Conservation (phyloP, 1,284 basidiomycete species). For the Trametes polyzona region DNA sequence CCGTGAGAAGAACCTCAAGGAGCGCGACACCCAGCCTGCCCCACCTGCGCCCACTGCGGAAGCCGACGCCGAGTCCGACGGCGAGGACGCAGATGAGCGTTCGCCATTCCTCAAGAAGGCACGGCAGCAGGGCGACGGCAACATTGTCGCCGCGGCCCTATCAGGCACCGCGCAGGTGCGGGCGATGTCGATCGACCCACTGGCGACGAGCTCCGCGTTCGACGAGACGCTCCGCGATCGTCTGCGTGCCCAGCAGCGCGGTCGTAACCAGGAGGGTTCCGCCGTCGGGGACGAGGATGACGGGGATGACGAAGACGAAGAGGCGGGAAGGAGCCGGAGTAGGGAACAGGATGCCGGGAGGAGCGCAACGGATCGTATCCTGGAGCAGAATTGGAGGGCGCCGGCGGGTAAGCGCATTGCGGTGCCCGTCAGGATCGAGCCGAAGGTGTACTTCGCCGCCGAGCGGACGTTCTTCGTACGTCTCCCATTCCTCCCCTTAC, state of each 20-base stretch:
- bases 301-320: constrained; percentile 40
- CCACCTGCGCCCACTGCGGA: constrained; percentile 26
- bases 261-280: constrained; percentile 14
- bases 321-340: constrained; percentile 42
- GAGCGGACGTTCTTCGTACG: constrained; percentile 89
- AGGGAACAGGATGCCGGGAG: constrained; percentile 32
- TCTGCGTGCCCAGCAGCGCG: constrained; percentile 40
- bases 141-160: constrained; percentile 20
- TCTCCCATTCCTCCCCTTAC: constrained; percentile 9
- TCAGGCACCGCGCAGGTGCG: constrained; percentile 39
- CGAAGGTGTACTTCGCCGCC: constrained; percentile 97
- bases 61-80: constrained; percentile 34
- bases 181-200: constrained; percentile 78
- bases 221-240: constrained; percentile 79
- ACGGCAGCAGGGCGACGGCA: constrained; percentile 24
- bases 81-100: constrained; percentile 45
- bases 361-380: constrained; percentile 55
- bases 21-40: constrained; percentile 37
- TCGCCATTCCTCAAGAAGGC: constrained; percentile 42
- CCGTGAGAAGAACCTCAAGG: constrained; percentile 78
- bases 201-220: constrained; percentile 80
- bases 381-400: constrained; percentile 81
- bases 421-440: constrained; percentile 93
- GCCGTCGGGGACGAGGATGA: constrained; percentile 33
- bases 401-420: constrained; percentile 90